Conservation (phyloP, 176 grass and related monocot species). For the Carex parvula region DNA sequence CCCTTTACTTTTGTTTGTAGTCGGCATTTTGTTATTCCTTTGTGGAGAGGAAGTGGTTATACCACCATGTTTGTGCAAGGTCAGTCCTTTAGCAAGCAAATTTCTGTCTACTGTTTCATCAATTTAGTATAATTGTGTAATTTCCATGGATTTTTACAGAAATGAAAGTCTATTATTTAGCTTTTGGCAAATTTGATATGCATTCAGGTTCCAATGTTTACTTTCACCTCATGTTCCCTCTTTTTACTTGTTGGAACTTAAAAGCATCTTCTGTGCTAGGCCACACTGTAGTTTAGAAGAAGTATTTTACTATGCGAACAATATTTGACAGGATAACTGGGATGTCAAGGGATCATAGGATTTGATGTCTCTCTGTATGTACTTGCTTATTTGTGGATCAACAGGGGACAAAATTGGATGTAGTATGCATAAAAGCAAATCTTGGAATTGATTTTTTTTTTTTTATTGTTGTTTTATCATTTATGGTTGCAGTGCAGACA, state of each 20-base stretch:
- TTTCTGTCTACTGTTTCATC: not conserved
- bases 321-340: not conserved
- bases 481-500: constrained; percentile 54
- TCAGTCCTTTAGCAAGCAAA: constrained; percentile 33
- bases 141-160: not conserved
- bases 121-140: not conserved
- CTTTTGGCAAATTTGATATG: not conserved
- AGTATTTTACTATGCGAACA: not conserved
- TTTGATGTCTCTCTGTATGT: not conserved
- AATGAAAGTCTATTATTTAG: not conserved
- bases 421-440: not conserved
- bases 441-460: not conserved
- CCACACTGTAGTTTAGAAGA: not conserved
- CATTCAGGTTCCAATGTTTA: not conserved
- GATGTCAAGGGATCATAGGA: not conserved
- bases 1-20: constrained; percentile 41
- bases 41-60: constrained; percentile 89
- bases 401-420: not conserved
- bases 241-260: not conserved
- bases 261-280: not conserved
- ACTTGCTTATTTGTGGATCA: not conserved
- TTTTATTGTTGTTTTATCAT: constrained; percentile 20
- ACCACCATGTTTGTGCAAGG: constrained; percentile 96
- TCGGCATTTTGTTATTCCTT: constrained; percentile 88
- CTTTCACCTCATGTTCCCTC: not conserved